phyloP scores from a whole-genome alignment of 2,329 filamentous ascomycete species.

The Akanthomyces uredinophilus region DNA sequence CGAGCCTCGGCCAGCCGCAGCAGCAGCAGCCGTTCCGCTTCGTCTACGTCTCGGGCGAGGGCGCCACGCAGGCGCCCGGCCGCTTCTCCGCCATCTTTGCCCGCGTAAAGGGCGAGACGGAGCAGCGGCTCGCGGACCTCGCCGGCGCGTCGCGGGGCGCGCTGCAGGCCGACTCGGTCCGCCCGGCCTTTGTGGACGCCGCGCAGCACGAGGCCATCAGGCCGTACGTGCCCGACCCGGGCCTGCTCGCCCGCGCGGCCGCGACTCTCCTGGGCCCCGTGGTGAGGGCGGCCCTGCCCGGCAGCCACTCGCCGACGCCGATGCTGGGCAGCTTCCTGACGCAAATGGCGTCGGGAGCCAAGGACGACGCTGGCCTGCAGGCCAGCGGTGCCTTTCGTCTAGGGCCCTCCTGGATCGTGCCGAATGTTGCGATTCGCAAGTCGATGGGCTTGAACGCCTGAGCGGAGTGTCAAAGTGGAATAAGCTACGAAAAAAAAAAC shows the following conservation, averaged over 20 bases:
- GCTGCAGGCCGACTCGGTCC: constrained; percentile 51
- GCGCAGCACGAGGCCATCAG: constrained; percentile 35
- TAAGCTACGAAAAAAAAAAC: not conserved
- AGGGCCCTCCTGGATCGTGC: constrained; percentile 31
- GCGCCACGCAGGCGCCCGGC: constrained; percentile 53
- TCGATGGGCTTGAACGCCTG: constrained; percentile 24
- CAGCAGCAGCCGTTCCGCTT: constrained; percentile 57
- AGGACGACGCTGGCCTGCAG: constrained; percentile 23
- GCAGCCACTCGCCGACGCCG: constrained; percentile 37
- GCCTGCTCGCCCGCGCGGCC: constrained; percentile 16
- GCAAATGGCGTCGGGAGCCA: constrained; percentile 40
- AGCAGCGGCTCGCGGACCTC: constrained; percentile 53
- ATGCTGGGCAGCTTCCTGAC: constrained; percentile 39
- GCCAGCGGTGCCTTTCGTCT: constrained; percentile 28
- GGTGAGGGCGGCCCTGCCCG: constrained; percentile 20
- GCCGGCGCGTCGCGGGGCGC: constrained; percentile 32
- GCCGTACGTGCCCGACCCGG: constrained; percentile 35
- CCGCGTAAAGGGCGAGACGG: constrained; percentile 62
- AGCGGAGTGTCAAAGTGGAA: not conserved
- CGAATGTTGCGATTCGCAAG: constrained; percentile 31
- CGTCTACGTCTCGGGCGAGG: constrained; percentile 63
- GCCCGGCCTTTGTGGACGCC: constrained; percentile 56
- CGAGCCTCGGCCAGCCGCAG: constrained; percentile 35
- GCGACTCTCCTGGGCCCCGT: constrained; percentile 22
- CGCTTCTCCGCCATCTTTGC: constrained; percentile 53